Conservation (phyloP, 2,329 filamentous ascomycete genomes). For the Penicillium sp. region DNA sequence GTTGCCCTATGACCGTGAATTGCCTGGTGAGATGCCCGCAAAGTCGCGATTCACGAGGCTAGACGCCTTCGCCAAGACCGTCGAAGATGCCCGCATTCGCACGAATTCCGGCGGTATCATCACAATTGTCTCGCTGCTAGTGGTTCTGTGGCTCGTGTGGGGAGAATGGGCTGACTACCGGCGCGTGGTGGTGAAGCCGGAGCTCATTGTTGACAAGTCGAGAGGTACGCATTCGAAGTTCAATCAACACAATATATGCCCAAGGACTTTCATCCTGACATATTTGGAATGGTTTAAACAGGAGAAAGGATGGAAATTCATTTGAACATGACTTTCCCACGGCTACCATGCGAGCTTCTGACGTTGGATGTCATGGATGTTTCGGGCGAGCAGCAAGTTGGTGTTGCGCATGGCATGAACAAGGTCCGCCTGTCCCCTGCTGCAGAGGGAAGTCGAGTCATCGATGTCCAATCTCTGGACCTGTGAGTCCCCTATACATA, state of each 20-base stretch:
- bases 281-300: slow-evolving; percentile 33
- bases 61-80: slow-evolving; percentile 98
- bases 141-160: slow-evolving; percentile 84
- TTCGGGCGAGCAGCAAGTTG: slow-evolving; percentile 91
- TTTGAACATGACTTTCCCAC: slow-evolving; percentile 92
- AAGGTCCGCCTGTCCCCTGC: slow-evolving; percentile 76
- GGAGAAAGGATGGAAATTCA: slow-evolving; percentile 99
- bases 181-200: slow-evolving; percentile 77
- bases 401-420: slow-evolving; percentile 84
- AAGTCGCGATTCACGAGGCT: slow-evolving; percentile 95
- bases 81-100: slow-evolving; percentile 93
- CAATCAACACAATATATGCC: background rate
- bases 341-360: slow-evolving; percentile 87
- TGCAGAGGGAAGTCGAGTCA: slow-evolving; percentile 68
- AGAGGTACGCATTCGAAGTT: slow-evolving; percentile 57
- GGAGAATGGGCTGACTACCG: slow-evolving; percentile 96
- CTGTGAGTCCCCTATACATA: slow-evolving; percentile 50
- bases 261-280: slow-evolving; percentile 11
- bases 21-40: slow-evolving; percentile 61
- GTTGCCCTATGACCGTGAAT: slow-evolving; percentile 28
- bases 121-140: slow-evolving; percentile 81
- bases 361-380: slow-evolving; percentile 99
- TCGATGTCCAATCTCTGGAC: slow-evolving; percentile 64
- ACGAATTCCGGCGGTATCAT: slow-evolving; percentile 94
- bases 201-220: slow-evolving; percentile 93